Base-by-base conservation (phyloP, 2,329 filamentous ascomycete species). In the Didymella exigua region DNA sequence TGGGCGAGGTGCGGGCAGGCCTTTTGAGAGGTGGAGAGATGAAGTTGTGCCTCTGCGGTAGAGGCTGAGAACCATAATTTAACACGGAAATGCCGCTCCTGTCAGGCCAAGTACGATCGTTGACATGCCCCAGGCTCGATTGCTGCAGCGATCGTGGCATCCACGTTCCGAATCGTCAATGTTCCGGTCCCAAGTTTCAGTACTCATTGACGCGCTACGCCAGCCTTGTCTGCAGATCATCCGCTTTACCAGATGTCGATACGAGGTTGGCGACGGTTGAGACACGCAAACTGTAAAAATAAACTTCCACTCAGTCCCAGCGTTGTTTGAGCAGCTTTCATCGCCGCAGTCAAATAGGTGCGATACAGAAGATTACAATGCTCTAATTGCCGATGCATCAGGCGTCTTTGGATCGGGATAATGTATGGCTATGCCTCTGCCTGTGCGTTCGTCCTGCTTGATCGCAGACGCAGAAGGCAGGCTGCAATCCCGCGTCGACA, bases 21-120 rank as follows among this genome's bases (percentile, higher is more conserved):
- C 30, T 73, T 13, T 21, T 69, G 30, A 59, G 57, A 30, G 62
- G 68, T 2, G 67, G 70, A 10, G 68, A 72, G 27, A 73, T 71
- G 68, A 61, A 64, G 37, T 30, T 73, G 7, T 72, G 68, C 62
- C 60, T 73, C 14, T 73, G 68, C 42, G 60, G 41, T 18, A 50
- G 41, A 43, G 36, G 52, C 18, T 55, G 21, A 55, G 16, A 29
- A 26, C 11, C 1, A 14, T 13, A 30, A 18, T 2, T 13, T 10
- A 5, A 21, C 33, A 5, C 10, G 33, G 5, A 29, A 14, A 23
- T 5, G n/a, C 18, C n/a, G 2, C 13, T 3, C 10, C 10, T 38
- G 16, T n/a, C 7, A 19, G 11, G 8, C 26, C 5, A 13, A 10
- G n/a, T 29, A 24, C n/a, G 19, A 5, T 13, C 6, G 6, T 4